Conservation (phyloP, 352 stramenopile genomes). For the Phytophthora capsici region DNA sequence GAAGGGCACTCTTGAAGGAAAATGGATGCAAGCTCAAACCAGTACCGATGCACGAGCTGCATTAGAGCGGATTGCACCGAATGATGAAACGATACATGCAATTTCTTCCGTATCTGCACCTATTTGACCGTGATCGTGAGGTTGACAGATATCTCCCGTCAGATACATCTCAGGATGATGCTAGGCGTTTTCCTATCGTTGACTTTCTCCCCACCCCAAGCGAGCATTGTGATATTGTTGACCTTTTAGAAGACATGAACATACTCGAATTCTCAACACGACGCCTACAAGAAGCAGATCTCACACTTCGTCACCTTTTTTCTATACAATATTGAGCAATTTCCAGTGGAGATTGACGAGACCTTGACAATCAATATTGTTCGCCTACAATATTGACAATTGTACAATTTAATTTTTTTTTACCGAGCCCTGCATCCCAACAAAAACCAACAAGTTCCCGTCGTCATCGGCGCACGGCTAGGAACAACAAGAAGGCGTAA, state of each 20-base stretch:
- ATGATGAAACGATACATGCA: neutral
- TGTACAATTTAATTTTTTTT: no score
- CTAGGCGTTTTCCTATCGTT: neutral
- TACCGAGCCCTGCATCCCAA: no score
- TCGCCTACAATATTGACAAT: no score
- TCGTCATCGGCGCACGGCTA: no score
- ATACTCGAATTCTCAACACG: no score
- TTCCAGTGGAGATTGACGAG: no score
- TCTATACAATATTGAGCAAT: no score
- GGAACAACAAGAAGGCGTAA: no score
- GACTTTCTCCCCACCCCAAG: neutral
- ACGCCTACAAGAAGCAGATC: neutral
- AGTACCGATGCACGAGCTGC: neutral
- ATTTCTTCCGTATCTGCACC: neutral
- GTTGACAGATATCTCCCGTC: neutral
- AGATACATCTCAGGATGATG: neutral
- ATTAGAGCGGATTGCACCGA: neutral
- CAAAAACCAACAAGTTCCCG: no score
- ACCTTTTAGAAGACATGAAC: neutral
- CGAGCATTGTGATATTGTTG: slow-evolving; percentile 1
- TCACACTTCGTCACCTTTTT: no score
- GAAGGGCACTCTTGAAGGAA: neutral
- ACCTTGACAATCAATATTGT: no score
- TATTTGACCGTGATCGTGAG: neutral
- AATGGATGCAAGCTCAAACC: slow-evolving; percentile 3